Evolutionary conservation across 176 grass and related monocot genomes (phyloP), one percentile per base, ranked within the genome.

Genomic region (Cenchrus purpureus): DNA sequence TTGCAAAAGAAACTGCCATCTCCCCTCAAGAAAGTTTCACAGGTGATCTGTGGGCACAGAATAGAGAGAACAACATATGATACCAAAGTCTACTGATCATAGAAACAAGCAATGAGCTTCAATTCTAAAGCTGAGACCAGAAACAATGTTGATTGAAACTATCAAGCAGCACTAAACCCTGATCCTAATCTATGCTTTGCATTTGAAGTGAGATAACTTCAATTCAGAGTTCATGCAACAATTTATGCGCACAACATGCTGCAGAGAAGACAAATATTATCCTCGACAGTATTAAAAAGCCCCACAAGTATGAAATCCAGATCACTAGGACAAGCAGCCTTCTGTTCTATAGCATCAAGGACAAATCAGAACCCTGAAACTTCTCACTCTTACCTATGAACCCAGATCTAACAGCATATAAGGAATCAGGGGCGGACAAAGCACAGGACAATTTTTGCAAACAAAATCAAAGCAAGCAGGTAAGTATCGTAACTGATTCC

Each of bases 1-100:
- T 91, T 40, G 77, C 65, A 31, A 98, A 95, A 75, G 86, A 84
- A 78, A 87, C 83, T 10, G 88, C 97, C 97, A 98, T 98, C 76
- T 76, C 80, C 44, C 60, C 66, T 72, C 45, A 77, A 88, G 12
- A 88, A 83, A 87, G 29, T 58, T 54, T 0, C 43, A 17, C 60
- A 8, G 6, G 17, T 76, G 46, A 73, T 73, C 82, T 86, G 51
- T 22, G 9, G 8, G 5, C 2, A 80, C 6, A 85, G 6, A 74
- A 77, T 9, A 78, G 12, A 59, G 46, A 69, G 22, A 85, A 80
- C 32, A 65, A 60, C 43, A 37, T 49, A 89, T 67, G 34, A 32
- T 1, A 0, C 25, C 42, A 12, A n/a, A 76, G 22, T 20, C 16
- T 13, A 52, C 12, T n/a, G 7, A 56, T 59, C 14, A 2, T 61